Conservation (phyloP, 139 green algal species). For the Closterium sp. region DNA sequence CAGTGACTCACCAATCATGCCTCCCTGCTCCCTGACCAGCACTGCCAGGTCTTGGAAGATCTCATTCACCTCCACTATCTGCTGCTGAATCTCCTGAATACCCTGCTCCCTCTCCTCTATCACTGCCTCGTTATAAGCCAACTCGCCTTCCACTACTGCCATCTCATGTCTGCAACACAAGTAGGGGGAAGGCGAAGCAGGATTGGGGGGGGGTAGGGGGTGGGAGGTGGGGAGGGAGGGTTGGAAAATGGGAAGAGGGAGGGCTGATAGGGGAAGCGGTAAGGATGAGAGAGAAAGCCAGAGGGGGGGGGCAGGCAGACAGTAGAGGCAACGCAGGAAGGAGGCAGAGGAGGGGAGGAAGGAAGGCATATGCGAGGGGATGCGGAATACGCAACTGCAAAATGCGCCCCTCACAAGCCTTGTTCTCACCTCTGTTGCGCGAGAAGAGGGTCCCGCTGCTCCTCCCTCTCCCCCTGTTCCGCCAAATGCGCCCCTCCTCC, state of each 20-base stretch:
- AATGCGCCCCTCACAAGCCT: too few species aligned
- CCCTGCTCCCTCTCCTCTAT: constrained; percentile 60
- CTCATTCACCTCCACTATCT: constrained; percentile 67
- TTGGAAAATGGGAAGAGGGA: neutral
- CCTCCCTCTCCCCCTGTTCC: neutral
- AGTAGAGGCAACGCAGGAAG: too few species aligned
- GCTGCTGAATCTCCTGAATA: constrained; percentile 61
- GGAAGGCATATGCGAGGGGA: too few species aligned
- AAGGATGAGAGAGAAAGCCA: neutral
- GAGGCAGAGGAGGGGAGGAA: too few species aligned
- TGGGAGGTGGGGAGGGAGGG: too few species aligned
- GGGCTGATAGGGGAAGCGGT: neutral
- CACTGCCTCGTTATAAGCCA: constrained; percentile 59
- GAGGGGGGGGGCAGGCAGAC: neutral
- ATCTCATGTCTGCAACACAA: constrained; percentile 38
- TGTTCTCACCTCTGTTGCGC: neutral
- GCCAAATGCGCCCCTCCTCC: neutral
- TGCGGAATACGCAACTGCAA: too few species aligned
- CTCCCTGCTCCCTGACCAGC: constrained; percentile 62
- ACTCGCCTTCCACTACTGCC: constrained; percentile 40
- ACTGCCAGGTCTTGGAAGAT: constrained; percentile 66
- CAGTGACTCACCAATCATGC: constrained; percentile 52
- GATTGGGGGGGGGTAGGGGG: too few species aligned
- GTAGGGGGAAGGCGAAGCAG: too few species aligned
- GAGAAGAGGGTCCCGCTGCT: neutral